Conservation (phyloP, 306 rosid species). For the Prunus padus region DNA sequence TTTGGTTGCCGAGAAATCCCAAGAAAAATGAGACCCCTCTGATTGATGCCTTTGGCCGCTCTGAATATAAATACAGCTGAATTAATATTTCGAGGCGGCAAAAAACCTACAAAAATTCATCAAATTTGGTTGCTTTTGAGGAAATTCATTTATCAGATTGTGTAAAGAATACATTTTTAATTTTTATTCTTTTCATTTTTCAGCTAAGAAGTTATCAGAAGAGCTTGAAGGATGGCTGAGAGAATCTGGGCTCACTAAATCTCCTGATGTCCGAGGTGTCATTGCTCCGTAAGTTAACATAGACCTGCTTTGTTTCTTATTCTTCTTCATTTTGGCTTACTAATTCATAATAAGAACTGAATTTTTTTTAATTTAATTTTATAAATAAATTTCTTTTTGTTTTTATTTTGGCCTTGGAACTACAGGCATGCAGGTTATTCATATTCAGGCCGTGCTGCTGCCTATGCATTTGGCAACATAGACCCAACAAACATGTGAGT, state of each 20-base stretch:
- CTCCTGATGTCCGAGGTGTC: slow-evolving; percentile 77
- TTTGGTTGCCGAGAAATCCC: slow-evolving; percentile 5
- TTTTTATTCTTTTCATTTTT: neutral
- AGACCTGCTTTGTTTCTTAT: neutral
- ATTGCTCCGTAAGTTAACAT: slow-evolving; percentile 85
- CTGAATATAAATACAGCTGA: neutral
- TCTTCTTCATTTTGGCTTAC: neutral
- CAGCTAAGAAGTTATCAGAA: slow-evolving; percentile 62
- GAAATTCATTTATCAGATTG: neutral
- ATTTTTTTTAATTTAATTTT: neutral
- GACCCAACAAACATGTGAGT: slow-evolving; percentile 85
- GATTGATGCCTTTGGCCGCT: neutral
- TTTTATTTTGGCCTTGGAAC: slow-evolving; percentile 25
- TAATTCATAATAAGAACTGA: neutral
- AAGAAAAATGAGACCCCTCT: neutral
- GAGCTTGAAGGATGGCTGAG: slow-evolving; percentile 82
- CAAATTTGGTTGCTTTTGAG: neutral
- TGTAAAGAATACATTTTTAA: neutral
- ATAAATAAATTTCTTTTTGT: neutral
- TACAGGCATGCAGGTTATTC: slow-evolving; percentile 97
- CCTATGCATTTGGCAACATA: slow-evolving; percentile 92
- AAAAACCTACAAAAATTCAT: neutral
- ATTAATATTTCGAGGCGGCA: neutral
- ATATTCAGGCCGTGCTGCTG: slow-evolving; percentile 95
- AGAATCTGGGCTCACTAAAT: slow-evolving; percentile 54